phyloP scores from a whole-genome alignment of 2,329 filamentous ascomycete species.

The Ophiostoma himal-ulmi region DNA sequence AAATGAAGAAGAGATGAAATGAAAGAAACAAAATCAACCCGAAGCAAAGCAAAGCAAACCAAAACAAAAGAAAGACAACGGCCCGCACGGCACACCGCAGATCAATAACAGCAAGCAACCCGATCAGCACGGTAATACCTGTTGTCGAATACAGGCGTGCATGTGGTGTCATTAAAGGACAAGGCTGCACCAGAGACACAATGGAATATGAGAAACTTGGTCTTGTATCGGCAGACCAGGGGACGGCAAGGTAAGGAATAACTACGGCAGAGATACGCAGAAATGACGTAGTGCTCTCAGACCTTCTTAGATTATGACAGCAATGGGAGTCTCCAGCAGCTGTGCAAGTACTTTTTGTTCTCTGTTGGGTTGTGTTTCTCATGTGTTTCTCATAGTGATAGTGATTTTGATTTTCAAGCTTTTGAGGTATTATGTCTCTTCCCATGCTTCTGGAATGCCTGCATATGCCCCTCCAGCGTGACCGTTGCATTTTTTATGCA shows the following conservation, averaged over 20 bases:
- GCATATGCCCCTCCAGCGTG: neutral
- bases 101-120: conserved; percentile 14
- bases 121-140: neutral
- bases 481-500: conserved; percentile 7
- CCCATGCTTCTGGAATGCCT: neutral
- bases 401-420: neutral
- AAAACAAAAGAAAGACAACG: conserved; percentile 10
- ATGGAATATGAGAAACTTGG: neutral
- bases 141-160: neutral
- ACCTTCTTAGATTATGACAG: neutral
- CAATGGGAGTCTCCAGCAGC: no score
- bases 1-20: neutral
- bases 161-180: neutral
- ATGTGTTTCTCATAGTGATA: no score
- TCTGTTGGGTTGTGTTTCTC: no score
- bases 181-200: conserved; percentile 1
- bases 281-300: neutral
- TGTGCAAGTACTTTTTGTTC: no score
- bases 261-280: neutral
- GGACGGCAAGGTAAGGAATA: neutral
- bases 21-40: neutral
- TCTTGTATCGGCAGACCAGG: neutral
- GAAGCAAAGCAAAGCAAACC: neutral
- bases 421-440: neutral
- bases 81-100: conserved; percentile 23